Evolutionary conservation across 202 grass and related monocot genomes (phyloP).

Genomic region (Setaria italica): DNA sequence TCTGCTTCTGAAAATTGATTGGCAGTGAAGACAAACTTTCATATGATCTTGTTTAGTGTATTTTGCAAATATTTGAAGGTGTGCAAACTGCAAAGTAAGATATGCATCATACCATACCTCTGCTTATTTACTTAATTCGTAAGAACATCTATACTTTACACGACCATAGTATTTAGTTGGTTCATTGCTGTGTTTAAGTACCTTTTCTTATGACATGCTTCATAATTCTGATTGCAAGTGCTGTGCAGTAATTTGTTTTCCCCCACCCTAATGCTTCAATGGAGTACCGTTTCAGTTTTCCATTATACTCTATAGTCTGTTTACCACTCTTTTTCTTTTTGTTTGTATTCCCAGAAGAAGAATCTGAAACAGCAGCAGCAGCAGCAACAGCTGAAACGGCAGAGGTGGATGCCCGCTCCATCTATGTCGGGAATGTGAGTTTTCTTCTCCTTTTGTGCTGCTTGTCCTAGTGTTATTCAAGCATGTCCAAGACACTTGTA

Average conservation of each 20-base stretch:
- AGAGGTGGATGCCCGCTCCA: conserved; percentile 71
- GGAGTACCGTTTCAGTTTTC: not conserved
- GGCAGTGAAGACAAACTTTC: not conserved
- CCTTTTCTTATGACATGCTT: not conserved
- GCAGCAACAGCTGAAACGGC: conserved; percentile 50
- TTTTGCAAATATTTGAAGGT: not conserved
- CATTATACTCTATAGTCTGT: not conserved
- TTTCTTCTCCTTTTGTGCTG: conserved; percentile 36
- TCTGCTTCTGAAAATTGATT: not conserved
- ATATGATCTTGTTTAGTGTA: not conserved
- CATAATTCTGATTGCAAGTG: not conserved
- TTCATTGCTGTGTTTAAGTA: conserved; percentile 3
- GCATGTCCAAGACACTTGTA: not conserved
- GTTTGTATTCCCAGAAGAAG: conserved; percentile 26
- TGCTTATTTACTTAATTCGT: not conserved
- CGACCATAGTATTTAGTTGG: not conserved
- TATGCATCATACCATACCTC: not conserved
- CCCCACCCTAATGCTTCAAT: not conserved
- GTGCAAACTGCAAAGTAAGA: not conserved
- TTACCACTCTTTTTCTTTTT: not conserved
- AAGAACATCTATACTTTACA: not conserved
- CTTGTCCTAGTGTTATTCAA: not conserved
- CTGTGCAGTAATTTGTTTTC: not conserved
- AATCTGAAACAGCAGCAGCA: conserved; percentile 34
- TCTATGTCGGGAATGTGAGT: conserved; percentile 73